Evolutionary conservation across 139 green algal genomes (phyloP).

Genomic region (Asterochloris sp.): DNA sequence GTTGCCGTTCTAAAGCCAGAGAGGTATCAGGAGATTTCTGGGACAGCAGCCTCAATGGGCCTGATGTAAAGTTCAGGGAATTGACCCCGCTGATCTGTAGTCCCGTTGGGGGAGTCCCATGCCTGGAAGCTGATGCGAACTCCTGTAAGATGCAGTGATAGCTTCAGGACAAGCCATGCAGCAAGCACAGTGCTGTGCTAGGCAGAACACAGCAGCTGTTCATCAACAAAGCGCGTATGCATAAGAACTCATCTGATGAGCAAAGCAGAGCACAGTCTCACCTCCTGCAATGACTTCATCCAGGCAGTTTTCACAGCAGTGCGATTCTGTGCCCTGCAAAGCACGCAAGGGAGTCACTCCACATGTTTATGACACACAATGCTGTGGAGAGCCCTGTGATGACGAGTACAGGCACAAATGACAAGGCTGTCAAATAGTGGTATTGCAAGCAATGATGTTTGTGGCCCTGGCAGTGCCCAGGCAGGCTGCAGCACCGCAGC

Average conservation of each 20-base stretch:
- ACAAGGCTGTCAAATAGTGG: neutral
- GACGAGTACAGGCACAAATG: neutral
- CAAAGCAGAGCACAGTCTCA: constrained; percentile 19
- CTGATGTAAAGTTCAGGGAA: constrained; percentile 68
- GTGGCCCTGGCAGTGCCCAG: neutral
- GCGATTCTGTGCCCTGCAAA: constrained; percentile 49
- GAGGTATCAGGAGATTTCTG: too few species aligned
- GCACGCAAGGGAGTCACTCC: neutral
- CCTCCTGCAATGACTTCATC: constrained; percentile 54
- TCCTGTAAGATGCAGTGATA: neutral
- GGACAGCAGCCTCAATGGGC: neutral
- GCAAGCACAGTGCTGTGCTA: neutral
- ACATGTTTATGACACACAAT: too few species aligned
- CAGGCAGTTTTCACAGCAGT: constrained; percentile 72
- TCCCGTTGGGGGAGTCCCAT: constrained; percentile 62
- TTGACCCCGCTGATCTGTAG: constrained; percentile 53
- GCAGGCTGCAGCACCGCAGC: neutral
- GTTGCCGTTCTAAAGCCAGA: too few species aligned
- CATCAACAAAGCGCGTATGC: neutral
- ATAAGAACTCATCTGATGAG: neutral
- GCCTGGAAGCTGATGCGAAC: constrained; percentile 18
- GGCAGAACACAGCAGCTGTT: neutral
- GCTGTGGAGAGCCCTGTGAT: too few species aligned
- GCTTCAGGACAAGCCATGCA: neutral
- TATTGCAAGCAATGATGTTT: neutral